Conservation (phyloP, 148 eudicot genomes). For the Agrostemma githago region DNA sequence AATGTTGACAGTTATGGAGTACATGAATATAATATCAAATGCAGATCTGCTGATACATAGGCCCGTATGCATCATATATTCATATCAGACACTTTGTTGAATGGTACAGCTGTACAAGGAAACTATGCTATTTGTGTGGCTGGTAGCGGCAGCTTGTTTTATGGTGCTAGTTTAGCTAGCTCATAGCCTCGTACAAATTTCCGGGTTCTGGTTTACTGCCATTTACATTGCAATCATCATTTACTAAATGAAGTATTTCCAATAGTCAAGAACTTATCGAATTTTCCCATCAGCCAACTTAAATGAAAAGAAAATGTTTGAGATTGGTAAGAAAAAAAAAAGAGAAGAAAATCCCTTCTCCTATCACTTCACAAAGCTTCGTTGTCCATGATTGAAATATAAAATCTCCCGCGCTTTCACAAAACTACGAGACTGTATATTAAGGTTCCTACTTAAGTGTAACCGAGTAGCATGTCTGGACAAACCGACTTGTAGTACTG, state of each 20-base stretch:
- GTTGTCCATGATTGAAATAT: neutral
- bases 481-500: neutral
- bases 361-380: neutral
- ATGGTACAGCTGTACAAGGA: neutral
- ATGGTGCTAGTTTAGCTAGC: neutral
- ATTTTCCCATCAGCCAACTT: neutral
- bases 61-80: neutral
- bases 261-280: neutral
- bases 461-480: neutral
- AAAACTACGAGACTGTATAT: neutral
- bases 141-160: neutral
- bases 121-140: neutral
- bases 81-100: neutral
- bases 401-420: neutral
- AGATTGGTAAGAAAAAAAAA: no score
- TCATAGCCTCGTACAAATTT: neutral
- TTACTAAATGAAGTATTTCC: neutral
- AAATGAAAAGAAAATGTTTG: neutral
- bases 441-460: neutral
- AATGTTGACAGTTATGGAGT: neutral
- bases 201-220: neutral
- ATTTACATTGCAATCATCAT: no score
- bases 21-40: neutral
- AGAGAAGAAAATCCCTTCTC: no score
- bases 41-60: slow-evolving; percentile 1